Evolutionary conservation across 345 rosid genomes (phyloP), one percentile per base, ranked within the genome.

Genomic region (Pistacia vera): DNA sequence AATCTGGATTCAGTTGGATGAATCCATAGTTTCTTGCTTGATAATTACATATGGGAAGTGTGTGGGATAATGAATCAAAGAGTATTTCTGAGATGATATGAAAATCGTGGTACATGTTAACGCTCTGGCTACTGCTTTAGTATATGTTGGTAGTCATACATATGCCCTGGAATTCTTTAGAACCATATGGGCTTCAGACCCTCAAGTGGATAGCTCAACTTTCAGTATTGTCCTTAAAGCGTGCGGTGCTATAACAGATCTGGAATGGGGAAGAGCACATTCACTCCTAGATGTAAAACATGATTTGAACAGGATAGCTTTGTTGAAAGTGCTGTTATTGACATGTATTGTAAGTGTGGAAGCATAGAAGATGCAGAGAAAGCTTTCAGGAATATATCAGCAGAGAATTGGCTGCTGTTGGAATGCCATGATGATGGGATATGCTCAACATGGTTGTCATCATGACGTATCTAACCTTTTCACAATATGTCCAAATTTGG

Each of bases 391-490:
- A 16, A 69, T 67, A 75, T 79, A 16, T 71, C 66, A 0, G 36
- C 14, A 36, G 75, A 74, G 59, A 79, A 81, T 77, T 78, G 54
- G 84, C 81, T 63, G 84, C 88, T 48, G n/a, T n/a, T 80, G 82
- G 87, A 87, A 85, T 57, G 84, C 85, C 59, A 85, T 87, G 83
- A 85, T 87, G 55, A 80, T 82, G 78, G 90, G 88, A 61, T 87
- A 80, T 80, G 88, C 88, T 59, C 85, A 78, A 73, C 82, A 83
- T 18, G 90, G 85, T 5, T 58, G 63, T 44, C 79, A 80, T 55
- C 68, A n/a, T 1, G 66, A 81, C 66, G 88, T 75, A 25, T 72
- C 81, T 59, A 69, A 81, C 51, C 80, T 83, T 65, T 80, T 77
- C 41, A 78, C 17, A 74, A 79, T 13, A 79, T 87, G 90, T 66